Conservation (phyloP, 208 protist genomes). For the Trypanosoma congolense region DNA sequence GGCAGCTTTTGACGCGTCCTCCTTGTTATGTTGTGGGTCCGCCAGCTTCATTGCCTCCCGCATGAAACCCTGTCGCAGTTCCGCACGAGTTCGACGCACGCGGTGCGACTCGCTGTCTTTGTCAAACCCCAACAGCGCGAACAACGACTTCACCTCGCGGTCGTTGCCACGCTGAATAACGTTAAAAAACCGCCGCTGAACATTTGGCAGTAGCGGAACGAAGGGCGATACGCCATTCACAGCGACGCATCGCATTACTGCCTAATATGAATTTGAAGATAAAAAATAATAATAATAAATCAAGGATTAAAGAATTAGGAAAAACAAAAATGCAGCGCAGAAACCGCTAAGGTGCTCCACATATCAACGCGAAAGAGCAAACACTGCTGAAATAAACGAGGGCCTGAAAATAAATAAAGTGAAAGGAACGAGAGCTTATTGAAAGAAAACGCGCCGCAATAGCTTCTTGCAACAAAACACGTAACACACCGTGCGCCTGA, state of each 20-base stretch:
- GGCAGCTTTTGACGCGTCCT: conserved; percentile 36
- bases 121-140: conserved; percentile 63
- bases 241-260: not conserved
- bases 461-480: too few species aligned
- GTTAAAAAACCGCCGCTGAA: conserved; percentile 21
- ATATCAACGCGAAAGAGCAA: too few species aligned
- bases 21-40: conserved; percentile 42
- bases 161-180: conserved; percentile 78
- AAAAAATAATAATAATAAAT: too few species aligned
- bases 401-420: too few species aligned
- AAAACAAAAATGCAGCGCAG: too few species aligned
- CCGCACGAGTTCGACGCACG: conserved; percentile 48
- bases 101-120: conserved; percentile 50
- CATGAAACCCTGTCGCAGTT: conserved; percentile 59
- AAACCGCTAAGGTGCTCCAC: too few species aligned
- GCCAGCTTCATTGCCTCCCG: conserved; percentile 54
- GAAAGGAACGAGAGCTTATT: too few species aligned
- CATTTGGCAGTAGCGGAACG: not conserved
- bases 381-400: too few species aligned
- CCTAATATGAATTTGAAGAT: too few species aligned
- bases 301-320: too few species aligned
- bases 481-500: too few species aligned
- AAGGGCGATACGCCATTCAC: not conserved
- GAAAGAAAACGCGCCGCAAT: too few species aligned
- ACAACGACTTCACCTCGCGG: conserved; percentile 43